phyloP scores from a whole-genome alignment of 306 rosid genomes.

The Sophora flavescens region DNA sequence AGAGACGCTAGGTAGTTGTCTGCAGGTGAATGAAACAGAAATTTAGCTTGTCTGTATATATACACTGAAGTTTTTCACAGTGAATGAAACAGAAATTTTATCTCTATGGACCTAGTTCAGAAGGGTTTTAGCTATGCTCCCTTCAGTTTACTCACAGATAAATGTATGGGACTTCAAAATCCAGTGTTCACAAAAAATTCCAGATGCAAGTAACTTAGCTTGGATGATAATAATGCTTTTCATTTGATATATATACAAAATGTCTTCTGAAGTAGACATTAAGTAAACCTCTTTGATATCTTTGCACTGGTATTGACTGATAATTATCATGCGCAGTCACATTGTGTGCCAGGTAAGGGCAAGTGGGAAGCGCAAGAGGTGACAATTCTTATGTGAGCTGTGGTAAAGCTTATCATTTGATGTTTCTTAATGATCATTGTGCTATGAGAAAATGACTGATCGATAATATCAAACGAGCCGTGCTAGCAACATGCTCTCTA shows the following conservation, averaged over 20 bases:
- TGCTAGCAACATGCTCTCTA: too few species aligned
- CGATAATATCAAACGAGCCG: too few species aligned
- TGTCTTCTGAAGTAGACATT: background rate
- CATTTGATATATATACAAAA: background rate
- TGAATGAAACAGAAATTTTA: constrained; percentile 24
- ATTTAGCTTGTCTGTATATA: constrained; percentile 42
- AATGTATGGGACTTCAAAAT: constrained; percentile 24
- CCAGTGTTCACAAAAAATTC: background rate
- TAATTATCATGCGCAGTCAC: background rate
- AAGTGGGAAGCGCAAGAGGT: constrained; percentile 19
- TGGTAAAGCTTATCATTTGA: constrained; percentile 26
- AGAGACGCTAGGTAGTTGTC: constrained; percentile 63
- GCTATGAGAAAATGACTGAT: background rate
- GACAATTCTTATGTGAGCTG: constrained; percentile 7
- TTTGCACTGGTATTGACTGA: constrained; percentile 3
- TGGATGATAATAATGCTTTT: background rate
- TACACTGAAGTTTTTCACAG: constrained; percentile 28
- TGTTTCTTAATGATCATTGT: constrained; percentile 37
- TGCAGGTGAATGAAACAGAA: constrained; percentile 55
- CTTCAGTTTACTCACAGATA: constrained; percentile 34
- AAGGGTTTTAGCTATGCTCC: constrained; percentile 24
- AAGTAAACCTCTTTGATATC: background rate
- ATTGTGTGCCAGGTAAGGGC: background rate
- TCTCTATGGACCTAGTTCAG: constrained; percentile 37
- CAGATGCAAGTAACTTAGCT: constrained; percentile 7